phyloP scores from a whole-genome alignment of 139 green algal genomes.

The Closterium sp. region DNA sequence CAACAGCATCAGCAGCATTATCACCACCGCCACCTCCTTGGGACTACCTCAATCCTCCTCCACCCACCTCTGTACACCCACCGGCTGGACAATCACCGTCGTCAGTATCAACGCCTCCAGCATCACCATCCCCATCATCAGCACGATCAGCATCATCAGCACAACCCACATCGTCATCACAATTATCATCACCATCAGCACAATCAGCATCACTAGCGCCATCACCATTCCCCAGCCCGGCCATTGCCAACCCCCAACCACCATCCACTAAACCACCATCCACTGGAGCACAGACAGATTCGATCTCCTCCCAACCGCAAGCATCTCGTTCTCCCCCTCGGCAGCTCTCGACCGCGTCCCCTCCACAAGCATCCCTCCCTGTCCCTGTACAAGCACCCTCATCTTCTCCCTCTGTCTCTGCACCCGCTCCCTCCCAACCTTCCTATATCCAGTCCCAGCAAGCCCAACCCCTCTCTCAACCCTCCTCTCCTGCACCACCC shows the following conservation, averaged over 20 bases:
- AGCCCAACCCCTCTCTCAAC: too few species aligned
- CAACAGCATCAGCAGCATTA: background rate
- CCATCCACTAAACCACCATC: background rate
- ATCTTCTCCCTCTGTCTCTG: background rate
- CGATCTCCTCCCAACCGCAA: background rate
- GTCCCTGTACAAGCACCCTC: too few species aligned
- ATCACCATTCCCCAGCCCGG: background rate
- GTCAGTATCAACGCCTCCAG: background rate
- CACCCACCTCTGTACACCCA: background rate
- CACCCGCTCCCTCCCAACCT: too few species aligned
- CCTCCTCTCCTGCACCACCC: background rate
- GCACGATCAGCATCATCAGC: background rate
- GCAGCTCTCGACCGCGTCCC: background rate
- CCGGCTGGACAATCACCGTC: background rate
- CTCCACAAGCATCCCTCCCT: background rate
- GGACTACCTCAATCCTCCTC: background rate
- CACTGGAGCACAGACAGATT: background rate
- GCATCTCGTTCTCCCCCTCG: background rate
- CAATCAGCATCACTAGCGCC: background rate
- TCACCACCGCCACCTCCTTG: background rate
- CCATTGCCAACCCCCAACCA: background rate
- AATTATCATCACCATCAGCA: background rate
- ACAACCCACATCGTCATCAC: background rate
- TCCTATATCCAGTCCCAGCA: too few species aligned
- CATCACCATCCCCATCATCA: background rate